Conservation (phyloP, 768 basidiomycete species). For the Mycena sanguinolenta region DNA sequence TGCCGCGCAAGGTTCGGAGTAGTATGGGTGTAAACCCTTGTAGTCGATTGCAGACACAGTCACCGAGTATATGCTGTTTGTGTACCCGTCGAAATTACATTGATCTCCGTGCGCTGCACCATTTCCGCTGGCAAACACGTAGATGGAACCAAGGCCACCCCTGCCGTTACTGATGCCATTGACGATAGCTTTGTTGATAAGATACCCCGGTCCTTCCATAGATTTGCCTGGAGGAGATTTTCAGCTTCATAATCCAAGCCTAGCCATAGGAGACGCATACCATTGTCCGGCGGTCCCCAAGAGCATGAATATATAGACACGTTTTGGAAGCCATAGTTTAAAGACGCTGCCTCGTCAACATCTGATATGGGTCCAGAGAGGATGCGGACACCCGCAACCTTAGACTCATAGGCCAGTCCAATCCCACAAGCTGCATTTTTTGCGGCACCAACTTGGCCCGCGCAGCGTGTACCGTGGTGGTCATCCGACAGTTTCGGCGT, state of each 20-base stretch:
- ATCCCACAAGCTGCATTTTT: conserved; percentile 95
- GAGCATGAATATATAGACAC: conserved; percentile 96
- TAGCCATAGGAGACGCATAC: neutral
- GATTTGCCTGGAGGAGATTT: conserved; percentile 40
- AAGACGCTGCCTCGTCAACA: conserved; percentile 93
- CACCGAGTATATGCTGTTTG: conserved; percentile 96
- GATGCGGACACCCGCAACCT: conserved; percentile 94
- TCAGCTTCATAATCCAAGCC: neutral
- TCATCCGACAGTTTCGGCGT: conserved; percentile 91
- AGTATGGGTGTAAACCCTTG: conserved; percentile 92
- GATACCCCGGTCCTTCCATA: conserved; percentile 93
- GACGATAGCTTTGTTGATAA: conserved; percentile 94
- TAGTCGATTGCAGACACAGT: conserved; percentile 97
- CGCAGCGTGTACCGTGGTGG: conserved; percentile 97
- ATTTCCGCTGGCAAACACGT: conserved; percentile 98
- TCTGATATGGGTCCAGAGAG: conserved; percentile 96
- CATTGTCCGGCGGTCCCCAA: conserved; percentile 85
- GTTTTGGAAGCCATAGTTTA: conserved; percentile 94
- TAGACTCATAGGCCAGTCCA: conserved; percentile 92
- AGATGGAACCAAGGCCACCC: conserved; percentile 90
- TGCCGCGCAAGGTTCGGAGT: conserved; percentile 97
- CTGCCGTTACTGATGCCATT: conserved; percentile 95
- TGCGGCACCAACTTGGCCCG: conserved; percentile 94
- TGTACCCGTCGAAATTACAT: conserved; percentile 99
- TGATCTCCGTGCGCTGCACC: conserved; percentile 93